phyloP scores from a whole-genome alignment of 306 rosid genomes.

The Hylodesmum podocarpum region DNA sequence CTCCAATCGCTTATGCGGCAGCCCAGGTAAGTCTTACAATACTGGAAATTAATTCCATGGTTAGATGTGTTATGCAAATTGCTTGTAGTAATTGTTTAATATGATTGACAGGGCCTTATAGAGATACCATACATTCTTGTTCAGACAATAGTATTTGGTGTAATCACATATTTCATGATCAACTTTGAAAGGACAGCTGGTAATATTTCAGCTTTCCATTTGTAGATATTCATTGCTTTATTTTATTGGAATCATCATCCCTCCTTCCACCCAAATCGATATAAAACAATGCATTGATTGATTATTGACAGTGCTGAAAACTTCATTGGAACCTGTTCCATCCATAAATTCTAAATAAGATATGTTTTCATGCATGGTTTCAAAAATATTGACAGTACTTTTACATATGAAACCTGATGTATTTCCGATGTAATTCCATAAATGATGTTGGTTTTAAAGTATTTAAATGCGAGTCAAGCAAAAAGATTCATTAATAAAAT shows the following conservation, averaged over 20 bases:
- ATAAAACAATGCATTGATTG: neutral
- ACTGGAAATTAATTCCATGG: neutral
- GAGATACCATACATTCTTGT: conserved; percentile 83
- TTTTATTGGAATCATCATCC: neutral
- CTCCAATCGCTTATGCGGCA: conserved; percentile 79
- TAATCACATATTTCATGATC: conserved; percentile 82
- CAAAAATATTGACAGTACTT: neutral
- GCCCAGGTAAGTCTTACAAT: conserved; percentile 60
- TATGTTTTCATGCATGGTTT: neutral
- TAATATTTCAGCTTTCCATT: conserved; percentile 32
- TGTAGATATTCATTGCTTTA: neutral
- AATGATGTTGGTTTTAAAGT: neutral
- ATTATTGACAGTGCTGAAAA: neutral
- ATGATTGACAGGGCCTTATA: conserved; percentile 67
- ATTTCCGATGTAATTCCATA: neutral
- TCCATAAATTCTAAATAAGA: neutral
- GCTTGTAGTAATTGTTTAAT: neutral
- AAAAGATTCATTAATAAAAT: neutral
- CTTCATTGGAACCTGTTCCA: neutral
- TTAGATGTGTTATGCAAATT: neutral
- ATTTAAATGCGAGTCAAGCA: neutral
- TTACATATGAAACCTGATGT: neutral
- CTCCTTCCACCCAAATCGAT: neutral
- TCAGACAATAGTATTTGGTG: conserved; percentile 69
- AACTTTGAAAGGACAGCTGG: conserved; percentile 65